phyloP scores from a whole-genome alignment of 1,139 yeast species.

The Candida sanyaensis region DNA sequence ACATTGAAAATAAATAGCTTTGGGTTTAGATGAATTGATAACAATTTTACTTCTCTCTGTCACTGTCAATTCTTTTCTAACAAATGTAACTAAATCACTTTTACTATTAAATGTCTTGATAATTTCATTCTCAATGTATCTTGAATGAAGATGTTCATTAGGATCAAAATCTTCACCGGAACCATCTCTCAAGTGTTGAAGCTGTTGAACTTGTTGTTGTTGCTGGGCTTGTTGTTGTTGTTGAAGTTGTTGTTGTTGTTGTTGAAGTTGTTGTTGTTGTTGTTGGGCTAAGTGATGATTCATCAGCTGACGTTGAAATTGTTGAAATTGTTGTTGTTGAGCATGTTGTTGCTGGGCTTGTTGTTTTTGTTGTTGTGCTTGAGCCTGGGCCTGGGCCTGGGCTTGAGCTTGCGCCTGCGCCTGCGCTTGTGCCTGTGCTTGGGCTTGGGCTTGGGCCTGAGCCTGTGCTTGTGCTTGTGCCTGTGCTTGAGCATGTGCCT shows the following conservation, averaged over 20 bases:
- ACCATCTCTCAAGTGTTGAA: constrained; percentile 4
- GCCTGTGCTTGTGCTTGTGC: too few relatives aligned
- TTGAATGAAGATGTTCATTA: constrained; percentile 23
- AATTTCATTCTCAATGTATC: constrained; percentile 46
- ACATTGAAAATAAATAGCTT: constrained; percentile 54
- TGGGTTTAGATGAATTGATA: constrained; percentile 50
- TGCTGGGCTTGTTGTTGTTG: constrained; percentile 15
- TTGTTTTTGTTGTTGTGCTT: too few relatives aligned
- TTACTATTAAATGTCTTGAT: constrained; percentile 47
- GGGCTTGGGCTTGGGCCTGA: too few relatives aligned
- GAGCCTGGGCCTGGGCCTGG: too few relatives aligned
- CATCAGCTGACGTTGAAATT: too few relatives aligned
- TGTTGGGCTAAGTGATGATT: too few relatives aligned
- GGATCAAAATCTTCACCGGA: constrained; percentile 12
- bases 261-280: constrained; percentile 25
- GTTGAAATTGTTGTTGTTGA: too few relatives aligned
- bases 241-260: constrained; percentile 21
- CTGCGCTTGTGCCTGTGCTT: too few relatives aligned
- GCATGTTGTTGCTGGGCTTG: too few relatives aligned
- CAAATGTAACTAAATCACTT: constrained; percentile 44
- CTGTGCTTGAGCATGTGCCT: background rate
- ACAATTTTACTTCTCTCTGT: constrained; percentile 52
- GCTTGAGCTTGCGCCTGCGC: too few relatives aligned
- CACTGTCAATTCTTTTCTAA: constrained; percentile 42
- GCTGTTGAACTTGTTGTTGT: constrained; percentile 3